Conservation (phyloP, 345 rosid species). For the Murraya paniculata region DNA sequence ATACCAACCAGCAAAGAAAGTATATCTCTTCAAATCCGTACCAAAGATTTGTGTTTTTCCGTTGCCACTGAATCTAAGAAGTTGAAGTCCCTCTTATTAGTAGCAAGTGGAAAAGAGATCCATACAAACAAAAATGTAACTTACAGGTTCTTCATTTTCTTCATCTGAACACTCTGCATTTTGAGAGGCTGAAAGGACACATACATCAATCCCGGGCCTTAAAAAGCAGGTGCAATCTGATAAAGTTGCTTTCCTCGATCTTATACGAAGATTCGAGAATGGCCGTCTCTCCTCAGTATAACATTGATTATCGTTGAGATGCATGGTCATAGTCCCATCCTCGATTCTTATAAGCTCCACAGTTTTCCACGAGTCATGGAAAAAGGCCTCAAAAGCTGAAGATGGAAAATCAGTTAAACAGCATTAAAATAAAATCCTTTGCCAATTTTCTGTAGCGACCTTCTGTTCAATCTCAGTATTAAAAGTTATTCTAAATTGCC, state of each 20-base stretch:
- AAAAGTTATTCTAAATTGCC: neutral
- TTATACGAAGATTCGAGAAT: slow-evolving; percentile 54
- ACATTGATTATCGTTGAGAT: slow-evolving; percentile 33
- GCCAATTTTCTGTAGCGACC: neutral
- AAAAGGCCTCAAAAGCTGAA: slow-evolving; percentile 78
- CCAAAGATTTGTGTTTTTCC: neutral
- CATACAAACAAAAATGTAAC: neutral
- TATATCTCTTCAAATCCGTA: neutral
- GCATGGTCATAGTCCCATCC: slow-evolving; percentile 47
- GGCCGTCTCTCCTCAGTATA: slow-evolving; percentile 40
- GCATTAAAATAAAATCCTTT: neutral
- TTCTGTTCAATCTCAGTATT: neutral
- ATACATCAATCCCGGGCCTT: slow-evolving; percentile 78
- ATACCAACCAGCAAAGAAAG: neutral
- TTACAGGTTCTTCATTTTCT: slow-evolving; percentile 41
- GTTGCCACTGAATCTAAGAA: neutral
- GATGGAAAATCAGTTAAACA: slow-evolving; percentile 6
- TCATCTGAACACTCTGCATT: slow-evolving; percentile 24
- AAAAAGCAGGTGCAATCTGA: slow-evolving; percentile 69
- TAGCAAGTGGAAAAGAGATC: neutral
- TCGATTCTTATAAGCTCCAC: slow-evolving; percentile 51
- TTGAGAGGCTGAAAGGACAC: slow-evolving; percentile 42
- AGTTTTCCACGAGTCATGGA: slow-evolving; percentile 55
- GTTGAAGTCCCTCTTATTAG: neutral
- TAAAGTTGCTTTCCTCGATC: slow-evolving; percentile 59